Base-by-base conservation (phyloP, 805 yeast genomes). In the Blastobotrys robertii region DNA sequence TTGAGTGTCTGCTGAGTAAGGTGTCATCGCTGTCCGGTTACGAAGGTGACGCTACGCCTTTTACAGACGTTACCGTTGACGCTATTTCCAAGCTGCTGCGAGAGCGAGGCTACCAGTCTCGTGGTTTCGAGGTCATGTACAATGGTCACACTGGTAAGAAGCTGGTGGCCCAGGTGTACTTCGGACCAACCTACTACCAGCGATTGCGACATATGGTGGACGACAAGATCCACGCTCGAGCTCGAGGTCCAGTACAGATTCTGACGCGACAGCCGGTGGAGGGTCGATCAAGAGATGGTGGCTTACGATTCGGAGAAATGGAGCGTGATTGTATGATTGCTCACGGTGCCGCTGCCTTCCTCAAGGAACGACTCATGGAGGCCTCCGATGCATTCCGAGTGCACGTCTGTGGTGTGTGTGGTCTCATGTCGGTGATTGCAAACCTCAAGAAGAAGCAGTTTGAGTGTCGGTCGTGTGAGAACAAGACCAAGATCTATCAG, bases 301-400 rank as follows among this genome's bases (percentile, higher is more conserved):
- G 98, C 56, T 73, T 90, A 64, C 85, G 98, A 68, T 88, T 90
- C 76, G 98, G 98, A 60, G 98, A 90, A 67, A 92, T 92, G 99
- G 99, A 92, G 69, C 85, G 99, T 72, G 99, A 92, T 74, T 92
- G 99, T 82, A 90, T 92, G 97, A 92, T 92, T 73, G 98, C 99
- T 2, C 97, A 92, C 63, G 99, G 99, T 64, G 97, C 97, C 10
- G 97, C 98, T 3, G 94, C 97, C 6, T 90, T 92, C 72, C 76
- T 92, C 70, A 87, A 90, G 66, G 99, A 92, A 69, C 77, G 99
- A 64, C 72, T 92, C 64, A 90, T 92, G 97, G 97, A 92, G 66
- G 96, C 97, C 9, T 90, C 97, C 0, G 99, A 92, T 70, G 97
- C 97, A 1, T 92, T 92, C 73, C 77, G 97, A 66, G 97, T 92